Evolutionary conservation across 768 basidiomycete species (phyloP).

Genomic region (Tylopilus plumbeoviolaceoides): DNA sequence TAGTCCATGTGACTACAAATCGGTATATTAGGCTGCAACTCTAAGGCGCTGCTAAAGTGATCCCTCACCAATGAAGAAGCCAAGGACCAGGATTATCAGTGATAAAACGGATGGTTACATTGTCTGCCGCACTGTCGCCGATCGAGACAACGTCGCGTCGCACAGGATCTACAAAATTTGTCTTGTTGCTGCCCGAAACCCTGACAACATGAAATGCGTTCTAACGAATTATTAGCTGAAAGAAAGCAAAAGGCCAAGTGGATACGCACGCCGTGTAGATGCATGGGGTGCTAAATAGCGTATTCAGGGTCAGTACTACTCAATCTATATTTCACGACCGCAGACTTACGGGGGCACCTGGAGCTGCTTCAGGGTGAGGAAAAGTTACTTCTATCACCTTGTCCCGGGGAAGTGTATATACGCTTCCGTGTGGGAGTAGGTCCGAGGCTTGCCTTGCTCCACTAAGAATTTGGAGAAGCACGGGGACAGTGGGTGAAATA

Average conservation of each 20-base stretch:
- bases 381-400: slow-evolving; percentile 46
- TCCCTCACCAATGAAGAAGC: slow-evolving; percentile 7
- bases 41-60: no score
- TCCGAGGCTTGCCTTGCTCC: slow-evolving; percentile 42
- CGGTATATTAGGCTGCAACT: no score
- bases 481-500: slow-evolving; percentile 38
- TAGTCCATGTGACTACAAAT: neutral
- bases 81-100: slow-evolving; percentile 37
- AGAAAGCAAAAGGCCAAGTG: neutral
- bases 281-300: slow-evolving; percentile 31
- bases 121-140: slow-evolving; percentile 29
- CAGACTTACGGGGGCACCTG: slow-evolving; percentile 28
- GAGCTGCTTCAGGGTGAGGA: slow-evolving; percentile 27
- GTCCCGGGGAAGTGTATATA: slow-evolving; percentile 43
- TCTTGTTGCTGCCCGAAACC: slow-evolving; percentile 21
- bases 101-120: slow-evolving; percentile 53
- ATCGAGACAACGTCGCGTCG: slow-evolving; percentile 30
- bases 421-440: slow-evolving; percentile 44
- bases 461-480: slow-evolving; percentile 32
- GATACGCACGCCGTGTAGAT: slow-evolving; percentile 36
- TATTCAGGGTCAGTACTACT: neutral
- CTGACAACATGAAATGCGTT: slow-evolving; percentile 36
- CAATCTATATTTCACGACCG: neutral
- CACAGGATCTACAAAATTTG: slow-evolving; percentile 36
- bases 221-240: slow-evolving; percentile 9